phyloP scores from a whole-genome alignment of 2,329 filamentous ascomycete genomes.

The Pleomassaria siparia region DNA sequence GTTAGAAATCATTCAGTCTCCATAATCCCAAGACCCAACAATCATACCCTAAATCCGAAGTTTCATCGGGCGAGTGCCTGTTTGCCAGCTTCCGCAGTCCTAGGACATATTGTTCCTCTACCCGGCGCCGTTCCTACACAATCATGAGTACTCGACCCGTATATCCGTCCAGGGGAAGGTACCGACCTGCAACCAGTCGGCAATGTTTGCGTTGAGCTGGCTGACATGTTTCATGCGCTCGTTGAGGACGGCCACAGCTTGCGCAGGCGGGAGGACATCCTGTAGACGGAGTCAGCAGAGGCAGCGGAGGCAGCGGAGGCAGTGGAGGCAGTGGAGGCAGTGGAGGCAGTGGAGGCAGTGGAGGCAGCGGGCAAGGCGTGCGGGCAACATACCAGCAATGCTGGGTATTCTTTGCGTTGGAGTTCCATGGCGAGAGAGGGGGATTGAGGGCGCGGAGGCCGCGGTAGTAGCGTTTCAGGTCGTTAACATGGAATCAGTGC shows the following conservation, averaged over 20 bases:
- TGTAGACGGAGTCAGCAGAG: conserved; percentile 49
- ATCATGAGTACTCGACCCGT: conserved; percentile 20
- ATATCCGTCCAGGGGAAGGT: conserved; percentile 12
- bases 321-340: conserved; percentile 34
- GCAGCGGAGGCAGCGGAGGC: conserved; percentile 34
- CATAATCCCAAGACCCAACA: background rate
- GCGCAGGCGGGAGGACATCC: conserved; percentile 77
- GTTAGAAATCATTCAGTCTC: conserved; percentile 27
- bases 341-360: conserved; percentile 32
- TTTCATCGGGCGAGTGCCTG: conserved; percentile 71
- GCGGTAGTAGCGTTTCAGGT: conserved; percentile 16
- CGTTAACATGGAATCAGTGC: conserved; percentile 33
- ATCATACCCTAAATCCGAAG: conserved; percentile 82
- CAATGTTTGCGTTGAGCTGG: conserved; percentile 85
- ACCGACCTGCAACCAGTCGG: conserved; percentile 94
- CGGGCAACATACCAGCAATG: conserved; percentile 75
- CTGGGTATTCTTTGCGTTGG: conserved; percentile 87
- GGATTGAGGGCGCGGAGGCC: conserved; percentile 32
- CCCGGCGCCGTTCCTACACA: conserved; percentile 79
- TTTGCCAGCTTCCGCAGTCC: conserved; percentile 78
- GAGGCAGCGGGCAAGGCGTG: conserved; percentile 19
- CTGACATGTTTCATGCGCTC: conserved; percentile 86
- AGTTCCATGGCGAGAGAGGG: conserved; percentile 55
- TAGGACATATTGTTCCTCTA: conserved; percentile 87
- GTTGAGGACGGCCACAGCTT: conserved; percentile 79